Percentiles rank a stretch among this genome's conserved stretches.
Evolutionary conservation across 106 monocot species (phyloP).

Genomic region (Dendrobium nobile): DNA sequence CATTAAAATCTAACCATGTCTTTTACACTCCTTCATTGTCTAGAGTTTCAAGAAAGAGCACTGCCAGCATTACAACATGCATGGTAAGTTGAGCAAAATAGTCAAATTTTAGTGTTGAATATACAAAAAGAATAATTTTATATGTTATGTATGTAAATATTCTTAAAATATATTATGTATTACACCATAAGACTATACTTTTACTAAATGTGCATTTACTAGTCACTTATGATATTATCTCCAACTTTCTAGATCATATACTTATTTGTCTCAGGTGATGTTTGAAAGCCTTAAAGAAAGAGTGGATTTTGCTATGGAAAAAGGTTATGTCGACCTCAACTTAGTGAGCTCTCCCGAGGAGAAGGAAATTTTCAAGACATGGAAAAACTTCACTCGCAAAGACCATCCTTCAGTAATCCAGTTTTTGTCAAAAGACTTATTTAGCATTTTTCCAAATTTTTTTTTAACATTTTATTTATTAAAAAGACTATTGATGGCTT

Average conservation of each 20-base stretch:
- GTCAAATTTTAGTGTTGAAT: no score
- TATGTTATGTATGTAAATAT: no score
- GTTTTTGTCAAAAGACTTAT: conserved; percentile 5
- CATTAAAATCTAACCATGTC: no score
- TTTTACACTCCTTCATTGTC: no score
- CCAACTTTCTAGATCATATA: neutral
- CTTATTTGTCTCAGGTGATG: conserved; percentile 15
- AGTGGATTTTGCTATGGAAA: conserved; percentile 25
- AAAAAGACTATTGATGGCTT: no score
- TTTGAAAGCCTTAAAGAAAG: conserved; percentile 41
- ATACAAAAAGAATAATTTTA: no score
- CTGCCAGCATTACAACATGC: no score
- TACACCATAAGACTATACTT: neutral
- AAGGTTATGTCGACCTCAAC: conserved; percentile 18
- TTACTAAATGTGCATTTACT: neutral
- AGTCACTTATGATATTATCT: neutral
- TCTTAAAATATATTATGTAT: no score
- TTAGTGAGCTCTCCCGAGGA: conserved; percentile 18
- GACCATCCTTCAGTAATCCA: conserved; percentile 47
- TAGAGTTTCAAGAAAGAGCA: no score
- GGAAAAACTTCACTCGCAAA: conserved; percentile 26
- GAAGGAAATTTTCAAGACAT: conserved; percentile 24
- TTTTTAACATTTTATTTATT: neutral
- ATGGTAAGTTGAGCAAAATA: no score
- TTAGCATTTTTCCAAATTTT: neutral